Percentiles rank a stretch among this genome's conserved stretches.
Conservation (phyloP, 2,329 filamentous ascomycete genomes). For the Colletotrichum truncatum region DNA sequence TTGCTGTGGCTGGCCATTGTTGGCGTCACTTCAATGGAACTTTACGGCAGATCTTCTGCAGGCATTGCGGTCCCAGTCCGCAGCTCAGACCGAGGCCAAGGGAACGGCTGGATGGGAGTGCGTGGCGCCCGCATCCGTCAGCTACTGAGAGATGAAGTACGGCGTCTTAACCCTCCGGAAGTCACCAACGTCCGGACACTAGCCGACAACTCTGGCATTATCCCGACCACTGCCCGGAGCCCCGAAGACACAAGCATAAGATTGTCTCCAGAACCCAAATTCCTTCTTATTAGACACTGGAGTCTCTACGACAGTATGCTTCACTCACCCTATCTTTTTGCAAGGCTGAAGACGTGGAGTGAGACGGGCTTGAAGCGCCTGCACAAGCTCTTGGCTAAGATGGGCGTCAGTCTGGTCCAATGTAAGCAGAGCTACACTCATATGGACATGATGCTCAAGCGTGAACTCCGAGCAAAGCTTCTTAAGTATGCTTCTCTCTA, state of each 20-base stretch:
- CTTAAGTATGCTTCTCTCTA: constrained; percentile 93
- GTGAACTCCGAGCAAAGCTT: constrained; percentile 83
- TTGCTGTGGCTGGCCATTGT: constrained; percentile 95
- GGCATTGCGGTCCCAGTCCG: constrained; percentile 73
- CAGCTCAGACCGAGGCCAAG: constrained; percentile 63
- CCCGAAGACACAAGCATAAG: constrained; percentile 93
- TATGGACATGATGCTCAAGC: constrained; percentile 98
- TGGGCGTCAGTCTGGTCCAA: constrained; percentile 94
- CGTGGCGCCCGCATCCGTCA: constrained; percentile 86
- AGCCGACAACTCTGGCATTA: constrained; percentile 79
- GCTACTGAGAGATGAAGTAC: constrained; percentile 90
- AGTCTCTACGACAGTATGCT: constrained; percentile 98
- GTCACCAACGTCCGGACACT: constrained; percentile 68
- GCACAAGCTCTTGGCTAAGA: constrained; percentile 95
- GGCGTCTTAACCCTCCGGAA: constrained; percentile 86
- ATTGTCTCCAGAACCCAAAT: constrained; percentile 91
- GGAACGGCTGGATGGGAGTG: constrained; percentile 81
- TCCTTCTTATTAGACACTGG: constrained; percentile 94
- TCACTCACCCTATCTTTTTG: constrained; percentile 93
- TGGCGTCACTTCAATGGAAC: constrained; percentile 91
- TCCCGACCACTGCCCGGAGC: constrained; percentile 86
- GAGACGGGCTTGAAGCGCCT: constrained; percentile 88
- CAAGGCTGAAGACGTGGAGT: constrained; percentile 92
- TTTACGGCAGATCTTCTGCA: constrained; percentile 87
- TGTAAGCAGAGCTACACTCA: constrained; percentile 97